A percentile compares a stretch with the other conserved stretches of the same genome.
Evolutionary conservation across 1,284 basidiomycete genomes (phyloP).

Genomic region (Porodaedalea pini): DNA sequence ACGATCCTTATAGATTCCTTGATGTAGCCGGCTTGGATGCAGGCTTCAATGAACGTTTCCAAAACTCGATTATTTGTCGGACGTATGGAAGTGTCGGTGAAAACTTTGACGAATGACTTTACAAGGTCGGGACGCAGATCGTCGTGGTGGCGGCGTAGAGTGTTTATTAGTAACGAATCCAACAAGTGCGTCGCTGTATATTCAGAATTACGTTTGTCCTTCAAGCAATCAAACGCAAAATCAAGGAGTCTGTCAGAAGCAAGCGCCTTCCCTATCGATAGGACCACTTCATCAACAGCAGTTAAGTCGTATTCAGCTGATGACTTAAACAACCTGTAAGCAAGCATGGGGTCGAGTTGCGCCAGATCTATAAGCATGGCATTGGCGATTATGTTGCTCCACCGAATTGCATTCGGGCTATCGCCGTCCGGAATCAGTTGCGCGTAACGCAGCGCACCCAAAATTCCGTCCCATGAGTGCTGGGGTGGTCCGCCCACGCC

Average conservation of each 20-base stretch:
- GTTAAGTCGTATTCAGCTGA: constrained; percentile 3
- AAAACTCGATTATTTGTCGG: constrained; percentile 2
- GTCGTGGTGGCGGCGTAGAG: neutral
- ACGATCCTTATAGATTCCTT: constrained; percentile 9
- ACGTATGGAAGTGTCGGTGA: constrained; percentile 1
- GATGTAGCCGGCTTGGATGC: neutral
- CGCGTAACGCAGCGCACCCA: constrained; percentile 1
- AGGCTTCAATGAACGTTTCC: constrained; percentile 7
- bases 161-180: neutral
- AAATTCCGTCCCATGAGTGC: constrained; percentile 10
- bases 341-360: constrained; percentile 1
- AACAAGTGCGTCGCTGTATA: constrained; percentile 1
- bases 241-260: constrained; percentile 8
- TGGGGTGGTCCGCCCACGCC: neutral
- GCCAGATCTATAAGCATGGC: constrained; percentile 1
- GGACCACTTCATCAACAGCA: neutral
- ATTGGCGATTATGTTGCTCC: constrained; percentile 2
- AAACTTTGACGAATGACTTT: neutral
- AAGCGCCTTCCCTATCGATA: constrained; percentile 7
- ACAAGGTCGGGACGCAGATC: neutral
- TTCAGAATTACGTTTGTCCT: constrained; percentile 1
- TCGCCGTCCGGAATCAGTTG: constrained; percentile 11
- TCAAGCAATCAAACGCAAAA: constrained; percentile 6
- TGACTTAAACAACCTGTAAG: constrained; percentile 4
- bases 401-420: neutral